These are phyloP conservation scores for Naematelia encephala DNA, from an alignment of 768 basidiomycete genomes.

Conservation along the genomic window DNA sequence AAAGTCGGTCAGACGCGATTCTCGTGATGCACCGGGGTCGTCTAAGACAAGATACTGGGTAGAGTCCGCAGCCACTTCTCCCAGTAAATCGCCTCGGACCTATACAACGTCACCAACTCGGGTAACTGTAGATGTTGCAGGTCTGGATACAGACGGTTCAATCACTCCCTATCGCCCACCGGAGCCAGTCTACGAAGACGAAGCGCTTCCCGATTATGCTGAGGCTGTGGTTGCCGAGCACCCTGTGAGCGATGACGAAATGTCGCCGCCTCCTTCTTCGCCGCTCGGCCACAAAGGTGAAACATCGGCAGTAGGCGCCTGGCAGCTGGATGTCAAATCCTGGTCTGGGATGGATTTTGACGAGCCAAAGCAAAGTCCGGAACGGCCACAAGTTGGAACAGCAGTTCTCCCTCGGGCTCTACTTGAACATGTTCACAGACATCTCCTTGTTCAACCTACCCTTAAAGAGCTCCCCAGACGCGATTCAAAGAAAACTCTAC, in stretches of 20 bases:
- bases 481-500: not conserved
- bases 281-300: not conserved
- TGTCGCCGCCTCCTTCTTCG: conserved; percentile 1
- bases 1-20: not conserved
- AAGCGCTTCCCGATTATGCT: conserved; percentile 32
- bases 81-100: conserved; percentile 6
- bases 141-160: conserved; percentile 19
- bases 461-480: conserved; percentile 27
- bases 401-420: conserved; percentile 31
- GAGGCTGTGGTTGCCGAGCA: conserved; percentile 37
- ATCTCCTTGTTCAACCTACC: conserved; percentile 33
- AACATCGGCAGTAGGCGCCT: conserved; percentile 8
- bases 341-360: conserved; percentile 16
- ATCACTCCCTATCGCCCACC: conserved; percentile 40
- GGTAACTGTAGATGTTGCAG: not conserved
- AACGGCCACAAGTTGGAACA: conserved; percentile 33
- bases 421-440: conserved; percentile 31
- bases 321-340: conserved; percentile 17
- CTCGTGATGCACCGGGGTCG: conserved; percentile 22
- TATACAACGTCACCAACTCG: not conserved
- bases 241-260: conserved; percentile 25
- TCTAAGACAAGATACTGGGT: conserved; percentile 20
- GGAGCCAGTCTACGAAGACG: conserved; percentile 41
- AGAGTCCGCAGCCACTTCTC: not conserved
- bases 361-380: conserved; percentile 1